phyloP scores from a whole-genome alignment of 805 yeast genomes.

The Alloascoidea hylecoeti region DNA sequence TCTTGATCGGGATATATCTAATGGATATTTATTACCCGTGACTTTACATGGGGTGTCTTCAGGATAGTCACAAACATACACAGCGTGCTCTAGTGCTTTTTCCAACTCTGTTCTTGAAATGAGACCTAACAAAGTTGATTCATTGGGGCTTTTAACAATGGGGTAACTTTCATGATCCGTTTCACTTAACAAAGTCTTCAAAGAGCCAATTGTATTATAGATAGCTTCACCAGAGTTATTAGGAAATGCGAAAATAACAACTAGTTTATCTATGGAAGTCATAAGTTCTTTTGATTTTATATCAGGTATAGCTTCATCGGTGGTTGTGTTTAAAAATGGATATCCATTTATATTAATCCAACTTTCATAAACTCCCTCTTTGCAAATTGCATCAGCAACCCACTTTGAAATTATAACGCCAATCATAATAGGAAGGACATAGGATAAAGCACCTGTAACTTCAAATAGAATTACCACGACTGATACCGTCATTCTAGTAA shows the following conservation, averaged over 20 bases:
- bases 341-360: slow-evolving; percentile 28
- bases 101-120: slow-evolving; percentile 23
- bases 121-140: slow-evolving; percentile 26
- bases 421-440: slow-evolving; percentile 75
- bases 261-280: slow-evolving; percentile 17
- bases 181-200: slow-evolving; percentile 11
- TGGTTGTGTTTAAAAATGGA: slow-evolving; percentile 26
- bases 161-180: slow-evolving; percentile 27
- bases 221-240: too few species aligned
- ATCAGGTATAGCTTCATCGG: slow-evolving; percentile 25
- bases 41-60: slow-evolving; percentile 6
- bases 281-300: slow-evolving; percentile 20
- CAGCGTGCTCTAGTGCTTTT: slow-evolving; percentile 14
- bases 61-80: slow-evolving; percentile 3
- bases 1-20: background rate
- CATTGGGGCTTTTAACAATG: slow-evolving; percentile 20
- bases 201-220: slow-evolving; percentile 12
- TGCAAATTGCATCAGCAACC: slow-evolving; percentile 47
- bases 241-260: slow-evolving; percentile 17
- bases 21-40: background rate
- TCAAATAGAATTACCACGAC: slow-evolving; percentile 75
- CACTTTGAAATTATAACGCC: slow-evolving; percentile 67
- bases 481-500: slow-evolving; percentile 67
- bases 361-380: slow-evolving; percentile 47
- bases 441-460: slow-evolving; percentile 73